A percentile compares a stretch with the other conserved stretches of the same genome.
Conservation (phyloP, 192 early-diverging fungal species). For the Coemansia sp. region DNA sequence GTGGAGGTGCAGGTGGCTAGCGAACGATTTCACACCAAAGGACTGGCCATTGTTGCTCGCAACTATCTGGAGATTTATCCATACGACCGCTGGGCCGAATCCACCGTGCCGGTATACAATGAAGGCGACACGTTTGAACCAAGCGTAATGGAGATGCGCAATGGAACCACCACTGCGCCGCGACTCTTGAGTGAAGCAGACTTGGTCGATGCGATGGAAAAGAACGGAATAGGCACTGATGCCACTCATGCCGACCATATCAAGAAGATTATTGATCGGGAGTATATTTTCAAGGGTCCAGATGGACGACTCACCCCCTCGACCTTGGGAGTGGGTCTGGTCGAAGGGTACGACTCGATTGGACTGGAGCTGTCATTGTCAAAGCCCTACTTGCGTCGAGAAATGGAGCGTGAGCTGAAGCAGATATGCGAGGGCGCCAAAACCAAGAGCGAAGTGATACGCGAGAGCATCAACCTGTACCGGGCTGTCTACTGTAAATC, state of each 20-base stretch:
- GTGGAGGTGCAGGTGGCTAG: constrained; percentile 66
- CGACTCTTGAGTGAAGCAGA: constrained; percentile 80
- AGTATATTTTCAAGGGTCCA: constrained; percentile 74
- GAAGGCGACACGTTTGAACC: constrained; percentile 71
- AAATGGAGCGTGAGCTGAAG: constrained; percentile 80
- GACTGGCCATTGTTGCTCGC: constrained; percentile 72
- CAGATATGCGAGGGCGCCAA: constrained; percentile 68
- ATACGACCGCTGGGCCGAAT: constrained; percentile 84
- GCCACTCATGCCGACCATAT: constrained; percentile 97
- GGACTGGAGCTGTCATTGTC: constrained; percentile 81
- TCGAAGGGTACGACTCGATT: constrained; percentile 85
- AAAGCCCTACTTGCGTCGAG: constrained; percentile 81
- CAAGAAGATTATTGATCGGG: constrained; percentile 83
- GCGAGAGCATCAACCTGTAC: constrained; percentile 69
- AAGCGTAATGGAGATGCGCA: constrained; percentile 61
- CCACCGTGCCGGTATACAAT: constrained; percentile 67
- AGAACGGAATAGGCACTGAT: constrained; percentile 94
- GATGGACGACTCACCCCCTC: constrained; percentile 68
- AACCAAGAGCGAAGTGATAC: constrained; percentile 66
- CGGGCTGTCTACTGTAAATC: constrained; percentile 63
- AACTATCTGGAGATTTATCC: constrained; percentile 94
- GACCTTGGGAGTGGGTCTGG: constrained; percentile 80
- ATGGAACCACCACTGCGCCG: constrained; percentile 68
- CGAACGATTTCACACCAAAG: constrained; percentile 70
- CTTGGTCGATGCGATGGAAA: constrained; percentile 87